phyloP scores from a whole-genome alignment of 2,329 filamentous ascomycete genomes.

The Pseudogymnoascus sp. region DNA sequence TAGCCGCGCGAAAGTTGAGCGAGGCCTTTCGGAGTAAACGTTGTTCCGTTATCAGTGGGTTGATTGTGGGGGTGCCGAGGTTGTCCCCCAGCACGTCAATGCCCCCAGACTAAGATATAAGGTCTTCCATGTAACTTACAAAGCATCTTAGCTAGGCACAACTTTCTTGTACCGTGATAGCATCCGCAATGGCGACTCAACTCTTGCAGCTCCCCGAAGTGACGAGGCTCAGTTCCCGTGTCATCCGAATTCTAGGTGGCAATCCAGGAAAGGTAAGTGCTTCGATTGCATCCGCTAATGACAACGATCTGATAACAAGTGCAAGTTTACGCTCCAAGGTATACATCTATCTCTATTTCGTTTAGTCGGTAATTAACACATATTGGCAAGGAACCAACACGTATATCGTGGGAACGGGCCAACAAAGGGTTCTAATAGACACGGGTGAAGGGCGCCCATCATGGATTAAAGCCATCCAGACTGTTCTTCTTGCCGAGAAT shows the following conservation, averaged over 20 bases:
- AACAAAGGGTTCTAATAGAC: constrained; percentile 71
- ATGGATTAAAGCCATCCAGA: constrained; percentile 62
- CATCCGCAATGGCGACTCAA: constrained; percentile 24
- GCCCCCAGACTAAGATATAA: neutral
- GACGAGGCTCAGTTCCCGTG: constrained; percentile 66
- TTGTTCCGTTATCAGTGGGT: constrained; percentile 3
- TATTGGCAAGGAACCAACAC: constrained; percentile 79
- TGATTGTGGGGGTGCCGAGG: neutral
- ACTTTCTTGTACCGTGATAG: neutral
- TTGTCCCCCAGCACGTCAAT: constrained; percentile 1
- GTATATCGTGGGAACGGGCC: constrained; percentile 76
- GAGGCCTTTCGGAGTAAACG: constrained; percentile 5
- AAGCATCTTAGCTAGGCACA: neutral
- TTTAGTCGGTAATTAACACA: constrained; percentile 20
- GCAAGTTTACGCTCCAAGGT: constrained; percentile 56
- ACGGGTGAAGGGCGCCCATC: constrained; percentile 69
- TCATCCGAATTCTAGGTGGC: constrained; percentile 78
- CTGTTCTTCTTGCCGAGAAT: constrained; percentile 57
- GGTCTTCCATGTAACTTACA: neutral
- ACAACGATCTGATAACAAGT: constrained; percentile 12
- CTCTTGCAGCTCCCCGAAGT: constrained; percentile 52
- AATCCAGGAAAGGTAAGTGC: constrained; percentile 77
- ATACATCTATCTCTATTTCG: constrained; percentile 11
- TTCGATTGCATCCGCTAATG: constrained; percentile 5
- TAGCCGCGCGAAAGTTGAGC: constrained; percentile 6